Evolutionary conservation across 2,329 filamentous ascomycete genomes (phyloP), one percentile per base, ranked within the genome.

Genomic region (Coniochaeta prunicola): DNA sequence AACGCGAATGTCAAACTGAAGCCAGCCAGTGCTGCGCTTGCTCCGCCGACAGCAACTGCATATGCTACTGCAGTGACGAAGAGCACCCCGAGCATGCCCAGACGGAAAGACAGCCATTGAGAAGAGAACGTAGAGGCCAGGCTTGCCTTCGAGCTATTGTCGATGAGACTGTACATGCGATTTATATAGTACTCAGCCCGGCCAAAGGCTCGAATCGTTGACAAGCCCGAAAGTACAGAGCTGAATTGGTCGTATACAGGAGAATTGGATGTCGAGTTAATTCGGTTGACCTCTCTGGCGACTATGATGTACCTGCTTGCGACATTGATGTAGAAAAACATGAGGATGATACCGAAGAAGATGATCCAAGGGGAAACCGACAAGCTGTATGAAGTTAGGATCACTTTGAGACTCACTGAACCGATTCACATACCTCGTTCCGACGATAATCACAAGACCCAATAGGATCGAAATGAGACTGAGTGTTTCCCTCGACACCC

Each of bases 241-340:
- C 69, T 69, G 61, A 77, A 76, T 57, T 74, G 72, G 60, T 76
- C 75, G 59, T 73, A 77, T 33, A 77, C 70, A 1, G 75, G 75
- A 3, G 70, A 73, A 61, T 74, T 70, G 0, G 74, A 71, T 24
- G 72, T 68, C n/a, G 71, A 73, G 59, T 77, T 74, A 38, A 77
- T 70, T 1, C 75, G 69, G 62, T 77, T 77, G 15, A 71, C 68
- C 50, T 74, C 72, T 33, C 75, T 71, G 1, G 73, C 73, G 9
- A 69, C 71, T 7, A 64, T 62, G 53, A 77, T 70, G 61, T 75
- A 77, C 45, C 68, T 66, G 26, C 61, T 64, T 4, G 74, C 70
- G 50, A 74, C 69, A 12, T 67, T 63, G 9, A 65, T 61, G 58
- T 73, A 76, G 13, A 76, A 60, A 3, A 64, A 54, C 24, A 75